phyloP scores from a whole-genome alignment of 108 stramenopile genomes.

The Mayamaea pseudoterrestris region DNA sequence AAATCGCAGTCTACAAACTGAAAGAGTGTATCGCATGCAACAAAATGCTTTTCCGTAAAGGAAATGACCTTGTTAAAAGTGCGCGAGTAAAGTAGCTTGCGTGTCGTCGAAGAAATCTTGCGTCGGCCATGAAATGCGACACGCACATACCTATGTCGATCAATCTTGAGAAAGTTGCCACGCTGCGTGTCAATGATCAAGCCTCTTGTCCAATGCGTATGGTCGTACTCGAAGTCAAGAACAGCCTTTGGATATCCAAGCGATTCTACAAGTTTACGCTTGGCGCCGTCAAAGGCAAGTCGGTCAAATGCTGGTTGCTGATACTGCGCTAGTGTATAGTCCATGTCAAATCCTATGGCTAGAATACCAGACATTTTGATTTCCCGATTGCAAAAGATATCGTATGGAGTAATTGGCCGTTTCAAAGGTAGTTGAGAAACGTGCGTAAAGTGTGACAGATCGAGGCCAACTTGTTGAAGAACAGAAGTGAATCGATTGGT shows the following conservation, averaged over 20 bases:
- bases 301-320: conserved; percentile 83
- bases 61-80: conserved; percentile 77
- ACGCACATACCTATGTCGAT: conserved; percentile 92
- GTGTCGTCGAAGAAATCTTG: conserved; percentile 47
- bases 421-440: conserved; percentile 23
- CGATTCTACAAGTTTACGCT: conserved; percentile 77
- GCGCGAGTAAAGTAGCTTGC: conserved; percentile 61
- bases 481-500: too few relatives aligned
- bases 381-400: conserved; percentile 92
- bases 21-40: conserved; percentile 92
- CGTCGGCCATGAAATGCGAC: conserved; percentile 85
- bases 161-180: conserved; percentile 93
- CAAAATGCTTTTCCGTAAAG: conserved; percentile 80
- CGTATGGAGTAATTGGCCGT: conserved; percentile 32
- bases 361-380: conserved; percentile 62
- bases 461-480: too few relatives aligned
- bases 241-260: conserved; percentile 83
- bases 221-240: conserved; percentile 78
- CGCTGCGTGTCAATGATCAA: conserved; percentile 90
- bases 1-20: conserved; percentile 79
- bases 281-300: conserved; percentile 91
- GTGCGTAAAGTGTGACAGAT: too few relatives aligned
- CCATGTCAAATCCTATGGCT: conserved; percentile 94
- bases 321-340: conserved; percentile 93
- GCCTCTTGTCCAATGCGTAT: conserved; percentile 68